Conservation (phyloP, 257 asterid species). For the Catharanthus roseus region DNA sequence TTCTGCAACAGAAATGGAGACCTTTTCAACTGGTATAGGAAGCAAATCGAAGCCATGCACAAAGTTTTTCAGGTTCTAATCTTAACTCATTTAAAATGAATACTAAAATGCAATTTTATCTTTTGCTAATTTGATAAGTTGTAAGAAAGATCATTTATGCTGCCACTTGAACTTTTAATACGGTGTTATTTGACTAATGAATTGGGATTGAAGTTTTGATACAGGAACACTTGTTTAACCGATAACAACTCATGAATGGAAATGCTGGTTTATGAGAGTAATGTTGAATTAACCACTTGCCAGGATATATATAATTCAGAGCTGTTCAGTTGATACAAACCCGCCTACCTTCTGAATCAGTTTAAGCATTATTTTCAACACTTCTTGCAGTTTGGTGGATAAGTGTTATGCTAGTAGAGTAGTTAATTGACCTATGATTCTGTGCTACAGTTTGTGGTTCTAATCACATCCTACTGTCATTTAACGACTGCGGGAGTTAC, state of each 20-base stretch:
- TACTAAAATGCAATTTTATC: conserved; percentile 27
- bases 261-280: conserved; percentile 28
- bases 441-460: not conserved
- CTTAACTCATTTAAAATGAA: conserved; percentile 56
- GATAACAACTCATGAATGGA: conserved; percentile 30
- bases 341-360: conserved; percentile 7
- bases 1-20: conserved; percentile 87
- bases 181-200: conserved; percentile 42
- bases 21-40: conserved; percentile 89
- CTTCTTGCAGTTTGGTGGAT: conserved; percentile 6
- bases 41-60: conserved; percentile 99
- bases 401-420: conserved; percentile 1
- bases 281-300: conserved; percentile 25
- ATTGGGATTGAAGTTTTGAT: conserved; percentile 47
- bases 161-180: conserved; percentile 12
- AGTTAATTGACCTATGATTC: not conserved
- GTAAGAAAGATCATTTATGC: conserved; percentile 16
- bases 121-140: conserved; percentile 29
- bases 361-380: conserved; percentile 1
- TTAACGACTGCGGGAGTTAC: not conserved
- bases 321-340: conserved; percentile 20
- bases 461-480: not conserved
- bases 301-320: conserved; percentile 18
- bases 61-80: conserved; percentile 98
- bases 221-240: conserved; percentile 49